Evolutionary conservation across 2,329 filamentous ascomycete genomes (phyloP).

Genomic region (Pleurostoma richardsiae): DNA sequence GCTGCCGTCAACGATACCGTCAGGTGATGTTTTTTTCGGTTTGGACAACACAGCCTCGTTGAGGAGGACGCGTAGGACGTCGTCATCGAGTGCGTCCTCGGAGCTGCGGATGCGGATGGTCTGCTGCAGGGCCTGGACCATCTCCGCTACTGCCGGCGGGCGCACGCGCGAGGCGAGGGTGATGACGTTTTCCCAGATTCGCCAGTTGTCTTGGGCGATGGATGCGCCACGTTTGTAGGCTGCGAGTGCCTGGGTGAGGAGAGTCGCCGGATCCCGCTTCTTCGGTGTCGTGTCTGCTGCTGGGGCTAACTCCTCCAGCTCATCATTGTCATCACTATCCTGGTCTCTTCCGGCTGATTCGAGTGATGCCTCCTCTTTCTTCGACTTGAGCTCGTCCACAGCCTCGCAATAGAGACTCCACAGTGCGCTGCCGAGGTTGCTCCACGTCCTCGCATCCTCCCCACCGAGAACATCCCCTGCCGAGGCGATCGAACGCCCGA

Average conservation of each 20-base stretch:
- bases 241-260: constrained; percentile 69
- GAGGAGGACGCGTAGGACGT: constrained; percentile 67
- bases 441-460: constrained; percentile 88
- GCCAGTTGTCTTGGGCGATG: constrained; percentile 79
- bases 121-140: constrained; percentile 68
- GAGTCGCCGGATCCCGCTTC: constrained; percentile 46
- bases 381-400: constrained; percentile 29
- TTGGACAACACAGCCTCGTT: constrained; percentile 57
- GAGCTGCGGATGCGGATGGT: constrained; percentile 73
- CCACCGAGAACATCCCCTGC: constrained; percentile 63
- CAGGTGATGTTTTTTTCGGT: constrained; percentile 19
- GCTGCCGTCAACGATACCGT: constrained; percentile 18
- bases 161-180: constrained; percentile 75
- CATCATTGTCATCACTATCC: constrained; percentile 17
- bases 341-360: constrained; percentile 17
- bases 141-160: constrained; percentile 70
- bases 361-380: constrained; percentile 9
- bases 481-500: constrained; percentile 70
- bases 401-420: constrained; percentile 61
- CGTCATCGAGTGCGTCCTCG: constrained; percentile 73
- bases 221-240: constrained; percentile 85
- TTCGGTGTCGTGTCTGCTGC: constrained; percentile 6
- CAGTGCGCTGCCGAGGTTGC: constrained; percentile 83
- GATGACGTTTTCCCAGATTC: constrained; percentile 96
- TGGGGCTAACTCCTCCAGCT: neutral